Evolutionary conservation across 805 yeast species (phyloP).

Genomic region (Kuraishia ogatae): DNA sequence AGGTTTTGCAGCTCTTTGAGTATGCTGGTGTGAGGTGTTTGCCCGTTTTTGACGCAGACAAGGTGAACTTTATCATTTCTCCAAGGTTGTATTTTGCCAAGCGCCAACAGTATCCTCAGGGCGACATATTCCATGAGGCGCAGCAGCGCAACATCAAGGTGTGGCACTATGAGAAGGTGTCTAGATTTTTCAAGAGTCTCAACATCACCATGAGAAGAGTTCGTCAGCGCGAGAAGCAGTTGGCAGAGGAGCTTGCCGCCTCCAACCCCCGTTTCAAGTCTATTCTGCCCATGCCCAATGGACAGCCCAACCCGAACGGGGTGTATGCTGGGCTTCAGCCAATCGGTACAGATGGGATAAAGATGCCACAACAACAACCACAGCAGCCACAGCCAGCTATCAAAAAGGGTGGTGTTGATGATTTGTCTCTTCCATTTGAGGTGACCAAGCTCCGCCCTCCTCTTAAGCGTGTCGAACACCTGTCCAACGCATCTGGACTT

Average conservation of each 20-base stretch:
- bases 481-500: conserved; percentile 29
- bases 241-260: not conserved
- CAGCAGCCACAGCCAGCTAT: not conserved
- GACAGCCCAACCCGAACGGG: not conserved
- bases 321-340: not conserved
- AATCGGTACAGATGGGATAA: not conserved
- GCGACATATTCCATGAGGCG: conserved; percentile 40
- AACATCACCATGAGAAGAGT: conserved; percentile 30
- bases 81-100: conserved; percentile 30
- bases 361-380: not conserved
- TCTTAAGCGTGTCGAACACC: conserved; percentile 13
- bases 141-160: conserved; percentile 39
- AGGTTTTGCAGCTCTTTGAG: conserved; percentile 34
- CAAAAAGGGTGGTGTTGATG: conserved; percentile 15
- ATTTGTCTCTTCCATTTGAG: conserved; percentile 21
- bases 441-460: conserved; percentile 15
- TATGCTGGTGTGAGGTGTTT: conserved; percentile 39
- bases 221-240: conserved; percentile 16
- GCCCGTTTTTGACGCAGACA: conserved; percentile 33
- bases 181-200: conserved; percentile 43
- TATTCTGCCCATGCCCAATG: not conserved
- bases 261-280: not conserved
- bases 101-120: conserved; percentile 24
- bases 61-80: conserved; percentile 38
- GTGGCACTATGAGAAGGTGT: conserved; percentile 52